Evolutionary conservation across 1,139 yeast genomes (phyloP), one percentile per base, ranked within the genome.

Genomic region (Taphrina populina): DNA sequence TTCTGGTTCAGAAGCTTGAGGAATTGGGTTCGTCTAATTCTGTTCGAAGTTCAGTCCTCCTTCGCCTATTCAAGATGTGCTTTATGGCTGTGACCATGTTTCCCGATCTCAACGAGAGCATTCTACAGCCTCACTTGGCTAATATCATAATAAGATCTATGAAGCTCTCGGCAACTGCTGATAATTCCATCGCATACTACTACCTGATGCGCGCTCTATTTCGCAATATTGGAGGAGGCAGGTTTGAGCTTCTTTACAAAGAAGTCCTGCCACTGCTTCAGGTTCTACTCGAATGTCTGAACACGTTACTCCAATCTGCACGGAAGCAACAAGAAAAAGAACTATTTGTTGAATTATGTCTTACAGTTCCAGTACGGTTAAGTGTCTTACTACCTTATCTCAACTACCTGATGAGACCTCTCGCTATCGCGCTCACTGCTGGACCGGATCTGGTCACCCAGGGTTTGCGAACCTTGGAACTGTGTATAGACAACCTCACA

Each of bases 401-500:
- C 63, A 84, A 83, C 64, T 85, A 84, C 66, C 73, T 94, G 64
- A 88, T 95, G 78, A 78, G 88, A 60, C 98, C 99, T 0, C 74
- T 94, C 54, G 96, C 90, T 0, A 80, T 82, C 64, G 97, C 99
- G 0, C 74, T 94, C 59, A 86, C 87, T 66, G 96, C 96, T 0
- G 77, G 90, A 1, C 95, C 84, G 60, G 99, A 94, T 62, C 77
- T 92, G 52, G 95, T 90, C 0, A 83, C 92, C 58, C 98, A 92
- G 70, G 98, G 98, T 40, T 74, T 94, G 62, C 77, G 97, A 62
- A 92, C 97, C 0, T 77, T 94, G 58, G 99, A 94, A 65, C 76
- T 92, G n/a, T 92, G 98, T 66, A 96, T 94, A 24, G 99, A 94
- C 66, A 94, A 94, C 64, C 73, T 94, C 58, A 92, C 97, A 0